A percentile compares a stretch with the other conserved stretches of the same genome.
Evolutionary conservation across 352 stramenopile species (phyloP).

Genomic region (Pythium grandisporangium): DNA sequence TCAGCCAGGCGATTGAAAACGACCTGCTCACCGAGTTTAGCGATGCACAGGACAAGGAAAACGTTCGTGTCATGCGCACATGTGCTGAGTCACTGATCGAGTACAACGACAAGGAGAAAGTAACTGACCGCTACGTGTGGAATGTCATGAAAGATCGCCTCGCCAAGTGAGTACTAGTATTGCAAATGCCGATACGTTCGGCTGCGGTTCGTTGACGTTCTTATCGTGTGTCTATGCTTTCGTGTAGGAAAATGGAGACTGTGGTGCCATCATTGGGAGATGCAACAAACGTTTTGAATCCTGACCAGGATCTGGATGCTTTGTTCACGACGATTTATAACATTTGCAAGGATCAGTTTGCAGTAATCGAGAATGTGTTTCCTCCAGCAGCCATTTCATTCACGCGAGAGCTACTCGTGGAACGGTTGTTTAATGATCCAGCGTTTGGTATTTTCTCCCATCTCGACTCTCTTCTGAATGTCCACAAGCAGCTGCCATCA

Average conservation of each 20-base stretch:
- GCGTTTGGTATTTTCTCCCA: constrained; percentile 73
- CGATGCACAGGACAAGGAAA: constrained; percentile 49
- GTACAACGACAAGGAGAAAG: constrained; percentile 79
- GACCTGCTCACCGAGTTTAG: constrained; percentile 66
- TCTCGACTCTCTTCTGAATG: constrained; percentile 58
- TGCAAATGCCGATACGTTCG: no score
- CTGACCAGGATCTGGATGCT: constrained; percentile 53
- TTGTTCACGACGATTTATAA: constrained; percentile 42
- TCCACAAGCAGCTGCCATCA: not conserved
- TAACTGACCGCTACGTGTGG: constrained; percentile 76
- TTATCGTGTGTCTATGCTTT: no score
- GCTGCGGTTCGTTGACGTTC: no score
- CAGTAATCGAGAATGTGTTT: constrained; percentile 55
- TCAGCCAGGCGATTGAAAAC: constrained; percentile 72
- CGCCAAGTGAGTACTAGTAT: constrained; percentile 20
- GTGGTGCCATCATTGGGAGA: no score
- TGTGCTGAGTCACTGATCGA: constrained; percentile 67
- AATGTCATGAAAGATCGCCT: constrained; percentile 74
- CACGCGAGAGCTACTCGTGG: constrained; percentile 53
- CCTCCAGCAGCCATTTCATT: constrained; percentile 25
- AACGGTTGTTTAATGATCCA: constrained; percentile 70
- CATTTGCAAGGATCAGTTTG: constrained; percentile 68
- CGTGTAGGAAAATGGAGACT: not conserved
- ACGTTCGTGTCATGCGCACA: constrained; percentile 36
- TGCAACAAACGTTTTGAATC: constrained; percentile 26